phyloP scores from a whole-genome alignment of 805 yeast genomes.

The Yarrowia divulgata region DNA sequence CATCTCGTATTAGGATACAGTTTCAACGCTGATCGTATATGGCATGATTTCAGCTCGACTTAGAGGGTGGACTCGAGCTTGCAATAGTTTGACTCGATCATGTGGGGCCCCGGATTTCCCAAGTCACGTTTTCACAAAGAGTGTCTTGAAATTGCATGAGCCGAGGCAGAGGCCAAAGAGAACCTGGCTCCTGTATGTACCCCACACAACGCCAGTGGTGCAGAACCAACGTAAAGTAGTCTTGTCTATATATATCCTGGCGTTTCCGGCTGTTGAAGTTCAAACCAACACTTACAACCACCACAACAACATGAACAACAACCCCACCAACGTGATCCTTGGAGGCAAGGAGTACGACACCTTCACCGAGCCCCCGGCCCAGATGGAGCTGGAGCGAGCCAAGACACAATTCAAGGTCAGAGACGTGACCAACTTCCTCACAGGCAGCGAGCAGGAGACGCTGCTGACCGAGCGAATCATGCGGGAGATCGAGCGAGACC shows the following conservation, averaged over 20 bases:
- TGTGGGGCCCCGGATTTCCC: conserved; percentile 36
- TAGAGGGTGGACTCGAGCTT: neutral
- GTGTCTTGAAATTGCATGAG: conserved; percentile 13
- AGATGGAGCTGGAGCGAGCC: conserved; percentile 53
- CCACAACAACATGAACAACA: conserved; percentile 22
- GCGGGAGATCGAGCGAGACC: conserved; percentile 62
- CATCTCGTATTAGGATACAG: conserved; percentile 25
- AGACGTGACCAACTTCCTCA: conserved; percentile 55
- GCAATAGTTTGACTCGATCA: too few species aligned
- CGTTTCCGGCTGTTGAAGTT: too few species aligned
- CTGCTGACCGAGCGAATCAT: conserved; percentile 52
- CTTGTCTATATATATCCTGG: too few species aligned
- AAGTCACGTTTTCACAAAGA: conserved; percentile 13
- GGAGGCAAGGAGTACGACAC: conserved; percentile 43
- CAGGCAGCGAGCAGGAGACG: conserved; percentile 54
- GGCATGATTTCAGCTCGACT: conserved; percentile 10
- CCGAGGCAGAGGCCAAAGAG: conserved; percentile 9
- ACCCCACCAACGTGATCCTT: conserved; percentile 38
- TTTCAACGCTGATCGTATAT: conserved; percentile 24
- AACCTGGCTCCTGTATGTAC: neutral
- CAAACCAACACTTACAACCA: neutral
- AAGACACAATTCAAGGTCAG: conserved; percentile 51
- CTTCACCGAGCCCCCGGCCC: conserved; percentile 50
- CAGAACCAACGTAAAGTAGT: too few species aligned
- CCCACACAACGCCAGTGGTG: conserved; percentile 4